A percentile compares a stretch with the other conserved stretches of the same genome.
Evolutionary conservation across 1,284 basidiomycete species (phyloP).

Genomic region (Tremellales sp.): DNA sequence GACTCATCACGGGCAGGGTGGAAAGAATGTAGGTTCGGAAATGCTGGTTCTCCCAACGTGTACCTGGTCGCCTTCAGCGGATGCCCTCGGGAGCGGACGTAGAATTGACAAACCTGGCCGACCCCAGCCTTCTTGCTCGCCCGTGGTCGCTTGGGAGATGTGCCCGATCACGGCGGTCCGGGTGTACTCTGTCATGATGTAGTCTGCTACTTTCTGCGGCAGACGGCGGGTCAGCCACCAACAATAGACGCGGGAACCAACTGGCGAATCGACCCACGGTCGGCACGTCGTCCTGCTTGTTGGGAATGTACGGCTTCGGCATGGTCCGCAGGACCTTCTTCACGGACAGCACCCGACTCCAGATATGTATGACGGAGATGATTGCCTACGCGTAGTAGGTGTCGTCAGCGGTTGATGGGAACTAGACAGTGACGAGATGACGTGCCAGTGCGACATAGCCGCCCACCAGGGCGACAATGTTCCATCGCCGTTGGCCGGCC

Average conservation of each 20-base stretch:
- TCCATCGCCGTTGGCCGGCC: slow-evolving; percentile 38
- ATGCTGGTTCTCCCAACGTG: slow-evolving; percentile 41
- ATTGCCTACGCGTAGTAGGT: slow-evolving; percentile 18
- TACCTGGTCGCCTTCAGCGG: slow-evolving; percentile 19
- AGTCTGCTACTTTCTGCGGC: slow-evolving; percentile 62
- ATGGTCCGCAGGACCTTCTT: slow-evolving; percentile 51
- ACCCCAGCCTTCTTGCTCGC: slow-evolving; percentile 75
- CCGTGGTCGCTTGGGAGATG: slow-evolving; percentile 68
- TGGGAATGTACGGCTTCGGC: slow-evolving; percentile 64
- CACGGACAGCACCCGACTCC: slow-evolving; percentile 40
- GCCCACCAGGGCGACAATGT: slow-evolving; percentile 41
- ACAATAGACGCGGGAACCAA: background rate
- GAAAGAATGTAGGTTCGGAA: slow-evolving; percentile 37
- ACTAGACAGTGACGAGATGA: slow-evolving; percentile 4
- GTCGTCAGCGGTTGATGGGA: background rate
- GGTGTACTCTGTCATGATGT: slow-evolving; percentile 72
- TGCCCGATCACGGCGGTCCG: slow-evolving; percentile 71
- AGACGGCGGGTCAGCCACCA: too few species aligned
- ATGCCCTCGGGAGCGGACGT: background rate
- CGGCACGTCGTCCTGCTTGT: slow-evolving; percentile 65
- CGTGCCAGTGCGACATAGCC: slow-evolving; percentile 41
- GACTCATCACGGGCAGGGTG: slow-evolving; percentile 36
- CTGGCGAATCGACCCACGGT: slow-evolving; percentile 62
- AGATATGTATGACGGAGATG: slow-evolving; percentile 33
- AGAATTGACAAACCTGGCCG: slow-evolving; percentile 56